These are phyloP conservation scores for Aureobasidium uvarum DNA, from an alignment of 2,329 filamentous ascomycete species.

Conservation along the genomic window DNA sequence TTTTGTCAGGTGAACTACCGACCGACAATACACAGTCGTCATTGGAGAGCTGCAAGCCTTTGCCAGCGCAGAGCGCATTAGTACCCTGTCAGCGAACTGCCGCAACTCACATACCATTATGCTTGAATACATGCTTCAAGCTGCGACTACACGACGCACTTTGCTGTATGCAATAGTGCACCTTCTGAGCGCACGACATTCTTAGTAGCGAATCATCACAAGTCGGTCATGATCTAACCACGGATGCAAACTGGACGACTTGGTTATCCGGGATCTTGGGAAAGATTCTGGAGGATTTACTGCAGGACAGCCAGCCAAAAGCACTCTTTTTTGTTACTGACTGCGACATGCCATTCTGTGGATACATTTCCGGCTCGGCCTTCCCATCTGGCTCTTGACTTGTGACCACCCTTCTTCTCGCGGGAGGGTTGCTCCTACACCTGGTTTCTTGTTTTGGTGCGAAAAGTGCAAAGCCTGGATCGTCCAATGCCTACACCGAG, in stretches of 20 bases:
- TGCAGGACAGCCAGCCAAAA: neutral
- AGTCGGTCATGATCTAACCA: neutral
- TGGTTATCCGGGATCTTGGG: slow-evolving; percentile 9
- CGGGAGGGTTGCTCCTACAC: neutral
- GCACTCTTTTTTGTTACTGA: neutral
- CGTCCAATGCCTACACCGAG: neutral
- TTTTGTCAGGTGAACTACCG: neutral
- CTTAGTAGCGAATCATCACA: neutral
- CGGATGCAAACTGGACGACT: neutral
- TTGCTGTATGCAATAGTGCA: slow-evolving; percentile 1
- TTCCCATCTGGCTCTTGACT: neutral
- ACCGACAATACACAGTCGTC: neutral
- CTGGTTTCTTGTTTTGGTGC: neutral
- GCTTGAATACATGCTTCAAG: neutral
- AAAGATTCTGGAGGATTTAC: neutral
- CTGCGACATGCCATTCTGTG: neutral
- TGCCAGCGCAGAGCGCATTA: slow-evolving; percentile 19
- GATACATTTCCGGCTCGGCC: neutral
- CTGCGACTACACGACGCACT: neutral
- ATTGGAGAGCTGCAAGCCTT: slow-evolving; percentile 13
- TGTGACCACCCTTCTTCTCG: slow-evolving; percentile 10
- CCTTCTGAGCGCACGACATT: slow-evolving; percentile 6
- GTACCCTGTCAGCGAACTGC: neutral
- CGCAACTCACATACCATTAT: neutral
- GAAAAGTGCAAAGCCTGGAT: neutral